Conservation (phyloP, 345 rosid genomes). For the Angophora floribunda region DNA sequence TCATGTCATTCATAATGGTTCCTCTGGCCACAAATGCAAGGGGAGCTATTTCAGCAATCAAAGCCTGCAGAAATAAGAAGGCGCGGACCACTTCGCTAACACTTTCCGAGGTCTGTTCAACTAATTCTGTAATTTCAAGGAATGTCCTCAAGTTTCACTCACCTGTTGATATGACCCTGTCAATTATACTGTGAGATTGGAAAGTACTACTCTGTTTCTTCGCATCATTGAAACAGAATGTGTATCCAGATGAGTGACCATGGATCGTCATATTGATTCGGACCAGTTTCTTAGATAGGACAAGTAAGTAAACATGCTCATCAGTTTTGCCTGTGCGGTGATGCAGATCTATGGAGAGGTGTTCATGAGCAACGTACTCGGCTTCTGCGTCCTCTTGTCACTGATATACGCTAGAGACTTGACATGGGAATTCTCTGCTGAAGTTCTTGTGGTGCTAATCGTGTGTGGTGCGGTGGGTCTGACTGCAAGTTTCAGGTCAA, state of each 20-base stretch:
- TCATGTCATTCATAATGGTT: slow-evolving; percentile 24
- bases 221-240: neutral
- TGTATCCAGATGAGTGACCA: neutral
- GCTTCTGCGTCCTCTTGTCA: slow-evolving; percentile 7
- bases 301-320: neutral
- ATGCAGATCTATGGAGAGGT: slow-evolving; percentile 29
- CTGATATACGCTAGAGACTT: slow-evolving; percentile 15
- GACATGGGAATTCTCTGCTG: slow-evolving; percentile 27
- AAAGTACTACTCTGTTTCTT: neutral
- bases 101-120: slow-evolving; percentile 18
- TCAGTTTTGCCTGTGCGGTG: neutral
- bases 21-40: slow-evolving; percentile 26
- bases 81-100: slow-evolving; percentile 19
- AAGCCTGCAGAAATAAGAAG: slow-evolving; percentile 14
- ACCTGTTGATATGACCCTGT: neutral
- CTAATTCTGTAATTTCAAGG: neutral
- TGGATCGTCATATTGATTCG: neutral
- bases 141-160: neutral
- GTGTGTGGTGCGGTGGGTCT: slow-evolving; percentile 10
- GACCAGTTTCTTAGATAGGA: neutral
- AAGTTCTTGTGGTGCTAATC: slow-evolving; percentile 12
- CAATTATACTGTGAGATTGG: neutral
- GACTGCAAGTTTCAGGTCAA: slow-evolving; percentile 9
- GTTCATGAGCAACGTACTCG: slow-evolving; percentile 16
- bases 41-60: slow-evolving; percentile 8